Base-by-base conservation (phyloP, 2,329 filamentous ascomycete species). In the Diaporthe caulivora region DNA sequence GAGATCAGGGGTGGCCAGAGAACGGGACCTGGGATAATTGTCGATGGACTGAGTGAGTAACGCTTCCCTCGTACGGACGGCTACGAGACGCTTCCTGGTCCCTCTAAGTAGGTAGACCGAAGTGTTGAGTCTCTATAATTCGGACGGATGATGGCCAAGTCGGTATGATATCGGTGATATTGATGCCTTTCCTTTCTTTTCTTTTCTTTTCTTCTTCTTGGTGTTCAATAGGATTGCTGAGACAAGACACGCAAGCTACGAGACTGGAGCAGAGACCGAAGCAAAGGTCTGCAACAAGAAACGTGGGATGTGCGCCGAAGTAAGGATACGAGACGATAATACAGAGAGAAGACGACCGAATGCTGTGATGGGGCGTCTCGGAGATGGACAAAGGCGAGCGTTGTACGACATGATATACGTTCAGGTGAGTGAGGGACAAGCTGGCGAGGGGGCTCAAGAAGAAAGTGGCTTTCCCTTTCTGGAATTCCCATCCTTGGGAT, bases 221-320 rank as follows among this genome's bases (percentile, higher is more conserved):
- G 2, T 67, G 31, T 51, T 37, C 37, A 37, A n/a, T 44, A 17
- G 29, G 8, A 37, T 3, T 34, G 31, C 37, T 29, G 31, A 51
- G 26, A 31, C 44, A 34, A 65, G 18, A 51, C 31, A 65, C 44
- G 9, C 60, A 51, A 49, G 17, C 4, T 26, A n/a, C 26, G 42
- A 51, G 44, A 65, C 29, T 65, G 62, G 18, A 51, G 62, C 62
- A 65, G 62, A 65, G 62, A 65, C 62, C 62, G 62, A 51, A 65
- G 62, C 62, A 65, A 65, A 65, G 62, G 62, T 44, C 62, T 65
- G 62, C 62, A 51, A 40, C 44, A 51, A 65, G 11, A 26, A 37
- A 15, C 62, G 44, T 31, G 62, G 29, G 44, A 65, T 24, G 31
- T 51, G 44, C 51, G 44, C n/a, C 37, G 8, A 24, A 13, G 44